Evolutionary conservation across 2,329 filamentous ascomycete genomes (phyloP), one percentile per base, ranked within the genome.

Genomic region (Apiospora sp.): DNA sequence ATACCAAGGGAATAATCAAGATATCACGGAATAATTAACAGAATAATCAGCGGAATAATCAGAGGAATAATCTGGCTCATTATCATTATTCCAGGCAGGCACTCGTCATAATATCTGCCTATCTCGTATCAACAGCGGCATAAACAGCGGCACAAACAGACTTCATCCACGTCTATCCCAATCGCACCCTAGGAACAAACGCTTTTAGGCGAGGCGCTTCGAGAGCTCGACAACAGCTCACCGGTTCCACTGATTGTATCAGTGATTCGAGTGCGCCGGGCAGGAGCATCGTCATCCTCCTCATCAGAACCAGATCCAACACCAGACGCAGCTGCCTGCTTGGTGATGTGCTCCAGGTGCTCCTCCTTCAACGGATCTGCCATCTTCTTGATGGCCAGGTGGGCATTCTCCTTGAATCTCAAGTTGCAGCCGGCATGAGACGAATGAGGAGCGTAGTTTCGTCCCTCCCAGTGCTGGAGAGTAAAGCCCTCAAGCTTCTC

Each of bases 381-480:
- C 58, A 64, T 64, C 1, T 12, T 4, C 58, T 64, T 64, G 2
- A 41, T n/a, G 10, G 58, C 58, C 1, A 34, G 19, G 19, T n/a
- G 10, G 0, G 58, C 19, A 22, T 41, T 64, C 58, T 64, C 58
- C 4, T 41, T 64, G 58, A 64, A 64, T 1, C 3, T 3, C 0
- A 64, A 34, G 8, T 14, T 41, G 10, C 58, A 64, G 16, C 58
- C 22, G 19, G 2, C 24, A 12, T 64, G 58, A 5, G 34, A 22
- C 0, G 19, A 22, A 19, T 64, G 58, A 0, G 78, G 78, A 41
- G 67, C 71, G 70, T 73, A 77, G 37, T 79, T 74, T 7, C 44
- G 73, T 12, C 78, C 78, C 12, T 74, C 70, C 64, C 75, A 80
- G 5, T 74, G 70, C 2, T 75, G 49, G 8, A 72, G 73, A 49